phyloP scores from a whole-genome alignment of 805 yeast genomes.

The Zygoascus biomembranicola region DNA sequence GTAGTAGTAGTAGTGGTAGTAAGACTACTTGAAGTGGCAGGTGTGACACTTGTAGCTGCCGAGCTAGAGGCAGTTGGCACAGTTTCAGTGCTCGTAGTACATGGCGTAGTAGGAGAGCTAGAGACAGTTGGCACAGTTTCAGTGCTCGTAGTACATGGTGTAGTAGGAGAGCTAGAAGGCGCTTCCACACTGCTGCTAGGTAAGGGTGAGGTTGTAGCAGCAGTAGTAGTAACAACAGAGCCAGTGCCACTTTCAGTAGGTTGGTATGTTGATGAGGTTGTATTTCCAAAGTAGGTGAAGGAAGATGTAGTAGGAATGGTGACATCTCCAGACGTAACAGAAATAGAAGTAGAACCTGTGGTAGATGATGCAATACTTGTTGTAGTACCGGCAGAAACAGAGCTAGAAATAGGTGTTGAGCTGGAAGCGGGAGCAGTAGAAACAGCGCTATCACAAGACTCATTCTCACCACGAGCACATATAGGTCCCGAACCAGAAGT shows the following conservation, averaged over 20 bases:
- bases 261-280: not conserved
- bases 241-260: not conserved
- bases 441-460: too few relatives aligned
- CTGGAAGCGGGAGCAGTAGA: not conserved
- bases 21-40: not conserved
- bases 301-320: not conserved
- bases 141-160: not conserved
- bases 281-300: not conserved
- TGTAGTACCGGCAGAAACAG: conserved; percentile 4
- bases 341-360: not conserved
- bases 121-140: too few relatives aligned
- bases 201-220: too few relatives aligned
- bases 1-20: too few relatives aligned
- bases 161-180: not conserved
- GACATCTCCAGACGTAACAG: not conserved
- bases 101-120: too few relatives aligned
- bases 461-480: too few relatives aligned
- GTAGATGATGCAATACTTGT: not conserved
- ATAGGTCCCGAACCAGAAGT: too few relatives aligned
- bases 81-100: not conserved
- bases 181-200: not conserved
- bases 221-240: too few relatives aligned
- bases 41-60: not conserved
- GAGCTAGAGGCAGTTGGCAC: not conserved
- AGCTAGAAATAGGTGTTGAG: conserved; percentile 2